These are phyloP conservation scores for Prunus mongolica DNA, from an alignment of 306 rosid genomes.

Conservation along the genomic window DNA sequence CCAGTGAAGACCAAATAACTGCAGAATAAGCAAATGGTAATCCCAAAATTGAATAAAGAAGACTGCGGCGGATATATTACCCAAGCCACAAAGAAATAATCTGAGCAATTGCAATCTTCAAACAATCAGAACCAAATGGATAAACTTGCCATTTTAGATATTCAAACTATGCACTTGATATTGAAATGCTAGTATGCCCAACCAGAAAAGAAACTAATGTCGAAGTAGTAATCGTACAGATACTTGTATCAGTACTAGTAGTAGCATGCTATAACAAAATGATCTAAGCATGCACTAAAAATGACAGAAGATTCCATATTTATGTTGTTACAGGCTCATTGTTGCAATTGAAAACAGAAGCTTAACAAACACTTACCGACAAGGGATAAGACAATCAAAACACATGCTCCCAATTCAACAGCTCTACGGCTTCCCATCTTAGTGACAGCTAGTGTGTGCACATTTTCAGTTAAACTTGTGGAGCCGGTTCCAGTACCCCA, in stretches of 20 bases:
- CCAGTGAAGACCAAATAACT: neutral
- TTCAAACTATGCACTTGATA: neutral
- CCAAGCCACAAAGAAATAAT: neutral
- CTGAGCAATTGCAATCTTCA: neutral
- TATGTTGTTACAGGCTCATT: neutral
- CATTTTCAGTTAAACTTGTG: conserved; percentile 87
- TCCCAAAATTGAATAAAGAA: neutral
- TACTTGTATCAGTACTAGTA: neutral
- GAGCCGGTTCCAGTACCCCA: conserved; percentile 99
- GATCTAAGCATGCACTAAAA: neutral
- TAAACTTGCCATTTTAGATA: neutral
- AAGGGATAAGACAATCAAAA: conserved; percentile 80
- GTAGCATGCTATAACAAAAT: neutral
- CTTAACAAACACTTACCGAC: conserved; percentile 54
- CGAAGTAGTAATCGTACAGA: neutral
- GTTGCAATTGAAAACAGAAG: conserved; percentile 22
- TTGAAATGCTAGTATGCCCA: neutral
- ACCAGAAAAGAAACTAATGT: neutral
- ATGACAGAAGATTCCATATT: neutral
- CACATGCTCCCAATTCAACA: conserved; percentile 86
- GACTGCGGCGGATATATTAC: neutral
- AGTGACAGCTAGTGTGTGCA: conserved; percentile 94
- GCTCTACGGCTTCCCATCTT: conserved; percentile 99
- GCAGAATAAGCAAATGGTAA: neutral
- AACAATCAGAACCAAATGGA: neutral